These are phyloP conservation scores for Citrullus amarus DNA, from an alignment of 306 rosid genomes.

Conservation along the genomic window DNA sequence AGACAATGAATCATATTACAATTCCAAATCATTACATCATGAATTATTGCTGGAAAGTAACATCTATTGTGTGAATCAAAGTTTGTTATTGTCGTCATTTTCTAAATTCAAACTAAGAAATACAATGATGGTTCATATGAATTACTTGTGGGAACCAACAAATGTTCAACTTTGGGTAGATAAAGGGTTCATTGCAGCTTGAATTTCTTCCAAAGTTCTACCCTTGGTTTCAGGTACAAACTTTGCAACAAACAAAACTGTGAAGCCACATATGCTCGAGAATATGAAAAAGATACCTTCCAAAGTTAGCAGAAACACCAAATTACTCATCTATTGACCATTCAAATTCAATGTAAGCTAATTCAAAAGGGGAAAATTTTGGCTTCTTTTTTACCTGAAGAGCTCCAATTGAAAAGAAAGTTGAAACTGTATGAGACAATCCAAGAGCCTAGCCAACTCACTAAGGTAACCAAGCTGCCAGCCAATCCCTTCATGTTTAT, in stretches of 20 bases:
- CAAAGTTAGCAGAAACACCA: not conserved
- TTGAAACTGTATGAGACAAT: constrained; percentile 53
- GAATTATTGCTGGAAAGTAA: not conserved
- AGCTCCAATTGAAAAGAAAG: constrained; percentile 63
- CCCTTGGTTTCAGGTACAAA: constrained; percentile 81
- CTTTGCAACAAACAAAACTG: constrained; percentile 42
- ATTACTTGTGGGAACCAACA: not conserved
- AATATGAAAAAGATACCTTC: constrained; percentile 60
- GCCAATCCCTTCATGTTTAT: constrained; percentile 69
- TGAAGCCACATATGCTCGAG: constrained; percentile 39
- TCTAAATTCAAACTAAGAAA: not conserved
- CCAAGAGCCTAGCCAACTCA: constrained; percentile 61
- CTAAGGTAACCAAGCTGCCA: constrained; percentile 63
- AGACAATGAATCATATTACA: not conserved
- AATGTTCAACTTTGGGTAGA: constrained; percentile 12
- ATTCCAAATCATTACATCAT: not conserved
- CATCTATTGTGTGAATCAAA: not conserved
- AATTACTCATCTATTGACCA: not conserved
- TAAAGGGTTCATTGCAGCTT: constrained; percentile 39
- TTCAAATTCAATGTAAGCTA: not conserved
- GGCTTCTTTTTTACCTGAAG: constrained; percentile 33
- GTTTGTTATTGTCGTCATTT: not conserved
- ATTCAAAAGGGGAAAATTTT: not conserved
- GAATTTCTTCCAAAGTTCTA: constrained; percentile 65
- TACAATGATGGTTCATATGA: not conserved